Evolutionary conservation across 257 asterid species (phyloP).

Genomic region (Oldenlandia corymbosa): DNA sequence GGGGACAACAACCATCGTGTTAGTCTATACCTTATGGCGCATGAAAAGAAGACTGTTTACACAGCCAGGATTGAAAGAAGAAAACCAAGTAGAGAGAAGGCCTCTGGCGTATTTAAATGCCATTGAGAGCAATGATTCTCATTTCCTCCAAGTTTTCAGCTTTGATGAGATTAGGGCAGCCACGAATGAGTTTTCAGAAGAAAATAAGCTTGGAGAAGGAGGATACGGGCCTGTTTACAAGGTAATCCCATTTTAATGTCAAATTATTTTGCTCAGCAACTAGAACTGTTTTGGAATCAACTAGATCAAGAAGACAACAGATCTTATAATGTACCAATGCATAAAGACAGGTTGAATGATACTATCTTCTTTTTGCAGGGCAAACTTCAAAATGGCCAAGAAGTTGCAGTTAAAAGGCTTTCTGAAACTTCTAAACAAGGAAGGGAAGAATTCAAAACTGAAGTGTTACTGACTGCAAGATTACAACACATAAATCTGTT

Average conservation of each 20-base stretch:
- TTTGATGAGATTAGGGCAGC: conserved; percentile 20
- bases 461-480: conserved; percentile 19
- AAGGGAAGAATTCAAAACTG: conserved; percentile 22
- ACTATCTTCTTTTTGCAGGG: not conserved
- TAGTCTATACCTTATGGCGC: conserved; percentile 6
- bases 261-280: not conserved
- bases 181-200: conserved; percentile 21
- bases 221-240: conserved; percentile 28
- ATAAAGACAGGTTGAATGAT: not conserved
- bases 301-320: too few relatives aligned
- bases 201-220: conserved; percentile 25
- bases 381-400: conserved; percentile 7
- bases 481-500: conserved; percentile 22
- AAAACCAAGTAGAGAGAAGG: not conserved
- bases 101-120: not conserved
- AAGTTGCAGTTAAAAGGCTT: conserved; percentile 21
- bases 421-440: conserved; percentile 20
- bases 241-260: conserved; percentile 5
- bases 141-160: conserved; percentile 5
- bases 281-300: not conserved
- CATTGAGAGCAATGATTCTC: not conserved
- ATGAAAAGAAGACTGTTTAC: conserved; percentile 1
- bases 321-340: not conserved
- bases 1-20: conserved; percentile 3
- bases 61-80: conserved; percentile 5